Evolutionary conservation across 805 yeast genomes (phyloP).

Genomic region (Zygotorulaspora florentina): DNA sequence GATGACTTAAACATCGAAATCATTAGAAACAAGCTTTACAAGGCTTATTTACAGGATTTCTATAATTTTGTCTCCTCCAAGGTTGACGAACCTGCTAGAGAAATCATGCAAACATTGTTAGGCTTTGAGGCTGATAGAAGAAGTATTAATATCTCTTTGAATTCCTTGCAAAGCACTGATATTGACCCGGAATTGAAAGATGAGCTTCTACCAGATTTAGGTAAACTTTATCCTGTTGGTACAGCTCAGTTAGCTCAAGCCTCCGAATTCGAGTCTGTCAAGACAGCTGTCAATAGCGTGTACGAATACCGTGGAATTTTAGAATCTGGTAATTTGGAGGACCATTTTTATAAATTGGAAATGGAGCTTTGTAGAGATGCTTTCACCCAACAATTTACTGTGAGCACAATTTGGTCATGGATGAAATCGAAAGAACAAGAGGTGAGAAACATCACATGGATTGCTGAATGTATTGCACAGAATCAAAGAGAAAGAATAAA

Average conservation of each 20-base stretch:
- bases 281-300: slow-evolving; percentile 55
- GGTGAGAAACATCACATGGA: slow-evolving; percentile 97
- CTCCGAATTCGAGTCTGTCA: slow-evolving; percentile 74
- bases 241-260: slow-evolving; percentile 71
- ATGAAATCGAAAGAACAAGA: slow-evolving; percentile 94
- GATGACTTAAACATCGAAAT: slow-evolving; percentile 96
- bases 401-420: slow-evolving; percentile 94
- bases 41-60: slow-evolving; percentile 90
- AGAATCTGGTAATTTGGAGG: slow-evolving; percentile 68
- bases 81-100: slow-evolving; percentile 71
- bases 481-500: slow-evolving; percentile 92
- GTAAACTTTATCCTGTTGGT: slow-evolving; percentile 68
- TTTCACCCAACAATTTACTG: slow-evolving; percentile 92
- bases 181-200: slow-evolving; percentile 67
- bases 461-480: slow-evolving; percentile 98
- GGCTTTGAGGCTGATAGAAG: slow-evolving; percentile 95
- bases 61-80: slow-evolving; percentile 55
- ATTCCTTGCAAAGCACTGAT: slow-evolving; percentile 56
- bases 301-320: slow-evolving; percentile 61
- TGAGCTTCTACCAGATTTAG: slow-evolving; percentile 77
- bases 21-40: slow-evolving; percentile 84
- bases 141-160: slow-evolving; percentile 83
- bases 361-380: slow-evolving; percentile 91
- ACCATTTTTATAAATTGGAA: slow-evolving; percentile 87
- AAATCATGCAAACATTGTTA: slow-evolving; percentile 72